A percentile compares a stretch with the other conserved stretches of the same genome.
Evolutionary conservation across 2,329 filamentous ascomycete species (phyloP).

Genomic region (Akanthomyces dipterigenus): DNA sequence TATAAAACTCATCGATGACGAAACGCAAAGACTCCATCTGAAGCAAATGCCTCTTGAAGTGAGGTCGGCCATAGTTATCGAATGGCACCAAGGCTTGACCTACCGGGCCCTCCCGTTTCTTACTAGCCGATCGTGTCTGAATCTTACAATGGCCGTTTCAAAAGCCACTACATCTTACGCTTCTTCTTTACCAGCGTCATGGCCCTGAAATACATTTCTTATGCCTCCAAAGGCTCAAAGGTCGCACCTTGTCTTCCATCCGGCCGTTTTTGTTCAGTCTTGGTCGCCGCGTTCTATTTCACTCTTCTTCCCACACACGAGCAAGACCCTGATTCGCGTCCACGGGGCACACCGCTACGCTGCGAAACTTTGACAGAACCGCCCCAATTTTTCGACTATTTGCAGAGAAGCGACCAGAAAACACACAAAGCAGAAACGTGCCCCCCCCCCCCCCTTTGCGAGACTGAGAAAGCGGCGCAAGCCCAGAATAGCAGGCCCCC

Average conservation of each 20-base stretch:
- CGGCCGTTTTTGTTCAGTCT: background rate
- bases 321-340: no score
- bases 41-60: background rate
- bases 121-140: conserved; percentile 2
- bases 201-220: background rate
- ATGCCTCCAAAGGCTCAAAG: no score
- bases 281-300: background rate
- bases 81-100: background rate
- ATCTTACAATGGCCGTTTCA: background rate
- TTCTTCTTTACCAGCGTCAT: background rate
- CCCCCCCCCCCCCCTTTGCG: background rate
- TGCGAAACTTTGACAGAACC: background rate
- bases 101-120: background rate
- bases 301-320: background rate
- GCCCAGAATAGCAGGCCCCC: background rate
- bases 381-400: background rate
- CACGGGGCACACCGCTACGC: background rate
- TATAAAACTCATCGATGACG: no score
- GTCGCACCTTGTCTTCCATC: background rate
- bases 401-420: background rate
- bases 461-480: background rate
- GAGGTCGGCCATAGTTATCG: background rate
- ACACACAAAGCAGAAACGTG: background rate
- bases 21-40: no score
- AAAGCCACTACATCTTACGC: background rate